Evolutionary conservation across 805 yeast species (phyloP), one percentile per base, ranked within the genome.

Genomic region (Teunomyces kruisii): DNA sequence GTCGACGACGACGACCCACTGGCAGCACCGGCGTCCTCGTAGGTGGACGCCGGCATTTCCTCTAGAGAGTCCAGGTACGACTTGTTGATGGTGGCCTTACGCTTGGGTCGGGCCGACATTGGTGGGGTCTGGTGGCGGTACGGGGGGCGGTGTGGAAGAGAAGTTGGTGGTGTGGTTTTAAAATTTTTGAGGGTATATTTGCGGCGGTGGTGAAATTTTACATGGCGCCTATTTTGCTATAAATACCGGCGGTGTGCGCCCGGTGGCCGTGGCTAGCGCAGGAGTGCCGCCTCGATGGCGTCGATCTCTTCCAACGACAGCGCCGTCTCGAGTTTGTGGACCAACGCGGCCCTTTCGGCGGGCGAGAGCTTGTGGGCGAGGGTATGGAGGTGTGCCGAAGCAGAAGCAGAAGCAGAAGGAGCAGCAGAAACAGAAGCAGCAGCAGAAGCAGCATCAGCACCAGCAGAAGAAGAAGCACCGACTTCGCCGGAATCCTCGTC

Each of bases 221-320:
- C 17, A 22, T n/a, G 17, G 17, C 9, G 13, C 12, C 9, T 15
- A 32, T 15, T 32, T 32, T 10, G 15, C n/a, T 32, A 15, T 15
- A 12, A 10, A 16, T 32, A 15, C 12, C 22, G 12, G 15, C 15
- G 9, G 6, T 13, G n/a, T n/a, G n/a, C n/a, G n/a, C 12, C 22
- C 19, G n/a, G n/a, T n/a, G n/a, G 19, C 12, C 6, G 17, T n/a
- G 22, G 9, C 22, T 32, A 32, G 36, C 24, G 19, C 19, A 10
- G 36, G 22, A 32, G 38, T 13, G 28, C 38, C 10, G 38, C 68
- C 59, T 88, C 95, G 17, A 90, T 77, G 41, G 79, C 67, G 46
- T 83, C 86, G 6, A 90, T 86, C 50, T 91, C 97, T 5, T 78
- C 86, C 46, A 91, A 59, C 42, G 83, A 80, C 3, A 81, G 74